Evolutionary conservation across 2,329 filamentous ascomycete species (phyloP), one percentile per base, ranked within the genome.

Genomic region (Lojkania enalia): DNA sequence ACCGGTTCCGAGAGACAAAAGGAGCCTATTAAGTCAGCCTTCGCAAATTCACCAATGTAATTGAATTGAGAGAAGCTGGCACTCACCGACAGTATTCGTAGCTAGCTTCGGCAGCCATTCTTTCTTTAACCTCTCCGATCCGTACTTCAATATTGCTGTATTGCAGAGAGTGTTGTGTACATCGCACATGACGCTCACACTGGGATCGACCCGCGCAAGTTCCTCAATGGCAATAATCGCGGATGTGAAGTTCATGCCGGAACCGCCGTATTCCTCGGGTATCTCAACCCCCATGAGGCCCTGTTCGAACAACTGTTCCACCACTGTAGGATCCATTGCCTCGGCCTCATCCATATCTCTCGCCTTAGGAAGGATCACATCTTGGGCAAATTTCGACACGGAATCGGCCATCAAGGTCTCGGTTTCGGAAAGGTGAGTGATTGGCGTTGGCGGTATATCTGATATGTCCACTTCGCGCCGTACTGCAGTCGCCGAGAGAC

Each of bases 81-180:
- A 55, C 65, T 38, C 42, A 66, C 77, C 88, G 56, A 99, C 88
- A 2, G 90, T 95, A 70, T 89, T 80, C 36, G 92, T 96, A 39
- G 94, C 90, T 46, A 99, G 78, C 67, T 81, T 83, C n/a, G 94
- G 94, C 53, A 99, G 77, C 80, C 86, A 96, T 70, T 87, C 87
- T 73, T 87, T 86, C 81, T 95, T 88, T 49, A 87, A 74, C 60
- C 84, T 81, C 50, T 83, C 79, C 57, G 84, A 89, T 23, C 85
- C 94, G 71, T 87, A 95, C 69, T 90, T 95, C 62, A 96, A 68
- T 44, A 99, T 79, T 12, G 90, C 88, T 2, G 92, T 97, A 76
- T 96, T 96, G 71, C 96, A 92, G 39, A 99, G 79, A 1, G 94
- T 99, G 74, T 99, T 99, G 79, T 99, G 94, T 16, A 99, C 94